Conservation (phyloP, 306 rosid species). For the Pterocarpus santalinus region DNA sequence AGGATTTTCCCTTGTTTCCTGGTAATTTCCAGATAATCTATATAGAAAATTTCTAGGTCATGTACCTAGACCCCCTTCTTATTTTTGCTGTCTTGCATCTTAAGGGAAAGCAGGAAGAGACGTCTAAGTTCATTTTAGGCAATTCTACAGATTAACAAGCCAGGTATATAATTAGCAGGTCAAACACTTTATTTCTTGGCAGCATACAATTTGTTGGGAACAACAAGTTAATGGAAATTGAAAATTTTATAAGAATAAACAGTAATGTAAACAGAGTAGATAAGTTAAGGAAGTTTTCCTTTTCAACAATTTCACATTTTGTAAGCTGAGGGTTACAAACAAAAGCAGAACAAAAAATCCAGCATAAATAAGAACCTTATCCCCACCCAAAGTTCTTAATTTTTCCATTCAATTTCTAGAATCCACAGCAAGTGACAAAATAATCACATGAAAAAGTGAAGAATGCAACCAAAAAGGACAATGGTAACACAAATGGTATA, state of each 20-base stretch:
- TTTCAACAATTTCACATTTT: conserved; percentile 16
- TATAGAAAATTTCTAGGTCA: conserved; percentile 14
- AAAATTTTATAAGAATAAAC: neutral
- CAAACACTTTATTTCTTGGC: conserved; percentile 20
- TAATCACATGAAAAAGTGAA: conserved; percentile 20
- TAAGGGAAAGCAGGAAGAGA: conserved; percentile 27
- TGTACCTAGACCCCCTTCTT: conserved; percentile 7
- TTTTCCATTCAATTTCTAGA: conserved; percentile 25
- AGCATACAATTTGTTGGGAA: neutral
- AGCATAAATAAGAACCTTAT: conserved; percentile 6
- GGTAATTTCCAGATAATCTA: conserved; percentile 5
- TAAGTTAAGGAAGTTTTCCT: conserved; percentile 12
- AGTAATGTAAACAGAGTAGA: conserved; percentile 5
- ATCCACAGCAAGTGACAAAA: conserved; percentile 15
- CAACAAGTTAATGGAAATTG: conserved; percentile 10
- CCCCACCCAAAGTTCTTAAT: conserved; percentile 1
- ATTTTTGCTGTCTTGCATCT: neutral
- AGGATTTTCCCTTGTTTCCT: neutral
- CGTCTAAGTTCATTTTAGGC: conserved; percentile 27
- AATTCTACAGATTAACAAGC: conserved; percentile 4
- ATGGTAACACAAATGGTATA: conserved; percentile 37
- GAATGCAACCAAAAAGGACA: conserved; percentile 29
- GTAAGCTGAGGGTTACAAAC: conserved; percentile 16
- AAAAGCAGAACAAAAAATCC: conserved; percentile 11
- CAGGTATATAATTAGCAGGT: neutral